phyloP scores from a whole-genome alignment of 805 yeast genomes.

The Candida ovalis region DNA sequence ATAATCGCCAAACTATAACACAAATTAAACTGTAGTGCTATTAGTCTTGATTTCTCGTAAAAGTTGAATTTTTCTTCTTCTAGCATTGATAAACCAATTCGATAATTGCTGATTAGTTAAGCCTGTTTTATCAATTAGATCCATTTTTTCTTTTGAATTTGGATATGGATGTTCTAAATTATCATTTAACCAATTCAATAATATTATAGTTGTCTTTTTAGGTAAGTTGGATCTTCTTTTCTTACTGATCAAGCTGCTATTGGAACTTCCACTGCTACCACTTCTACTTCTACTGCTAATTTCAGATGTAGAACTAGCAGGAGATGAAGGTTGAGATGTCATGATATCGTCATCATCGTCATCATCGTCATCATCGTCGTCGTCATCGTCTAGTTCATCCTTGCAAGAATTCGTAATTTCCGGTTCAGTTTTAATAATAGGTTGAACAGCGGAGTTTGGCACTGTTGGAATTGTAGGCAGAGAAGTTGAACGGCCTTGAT shows the following conservation, averaged over 20 bases:
- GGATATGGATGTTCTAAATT: constrained; percentile 61
- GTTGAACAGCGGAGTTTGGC: background rate
- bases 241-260: background rate
- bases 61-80: constrained; percentile 52
- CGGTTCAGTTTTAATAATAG: background rate
- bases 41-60: constrained; percentile 38
- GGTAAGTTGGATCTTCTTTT: constrained; percentile 51
- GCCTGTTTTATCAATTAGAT: constrained; percentile 51
- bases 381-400: background rate
- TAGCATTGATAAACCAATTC: constrained; percentile 62
- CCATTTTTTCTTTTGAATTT: constrained; percentile 51
- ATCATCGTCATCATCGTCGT: constrained; percentile 2
- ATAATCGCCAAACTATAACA: background rate
- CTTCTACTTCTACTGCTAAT: background rate
- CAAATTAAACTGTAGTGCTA: constrained; percentile 9
- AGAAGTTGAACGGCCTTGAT: background rate
- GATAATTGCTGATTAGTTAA: constrained; percentile 55
- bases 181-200: constrained; percentile 51
- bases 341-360: background rate
- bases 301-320: background rate
- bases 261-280: background rate
- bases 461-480: background rate
- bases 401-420: background rate
- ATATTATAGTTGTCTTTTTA: constrained; percentile 52
- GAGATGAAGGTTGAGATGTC: background rate